These are phyloP conservation scores for Leishmania tropica DNA, from an alignment of 208 protist genomes.

Conservation along the genomic window DNA sequence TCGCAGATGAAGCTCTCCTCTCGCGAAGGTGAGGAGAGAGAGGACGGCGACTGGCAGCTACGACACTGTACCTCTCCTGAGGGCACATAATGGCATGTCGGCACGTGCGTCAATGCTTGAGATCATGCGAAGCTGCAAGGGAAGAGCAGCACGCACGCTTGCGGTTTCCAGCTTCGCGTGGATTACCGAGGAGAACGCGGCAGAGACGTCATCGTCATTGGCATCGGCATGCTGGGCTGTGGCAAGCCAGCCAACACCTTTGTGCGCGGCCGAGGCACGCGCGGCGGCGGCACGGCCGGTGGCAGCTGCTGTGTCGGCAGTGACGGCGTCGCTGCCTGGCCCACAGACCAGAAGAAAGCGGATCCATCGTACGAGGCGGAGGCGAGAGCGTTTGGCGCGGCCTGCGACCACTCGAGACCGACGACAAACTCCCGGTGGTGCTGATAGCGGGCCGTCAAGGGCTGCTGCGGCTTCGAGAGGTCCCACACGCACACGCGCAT, in stretches of 20 bases:
- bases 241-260: constrained; percentile 73
- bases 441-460: constrained; percentile 79
- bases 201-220: constrained; percentile 28
- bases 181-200: constrained; percentile 44
- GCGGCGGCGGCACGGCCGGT: constrained; percentile 76
- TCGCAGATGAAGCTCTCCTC: neutral
- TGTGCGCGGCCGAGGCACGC: constrained; percentile 55
- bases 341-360: constrained; percentile 67
- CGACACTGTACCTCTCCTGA: neutral
- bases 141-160: neutral
- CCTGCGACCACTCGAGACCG: constrained; percentile 85
- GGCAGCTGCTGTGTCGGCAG: constrained; percentile 49
- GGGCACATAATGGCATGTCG: neutral
- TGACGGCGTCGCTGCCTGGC: constrained; percentile 64
- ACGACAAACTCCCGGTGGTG: constrained; percentile 92
- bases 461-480: constrained; percentile 76
- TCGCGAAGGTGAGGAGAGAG: neutral
- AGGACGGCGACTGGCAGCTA: neutral
- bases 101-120: too few species aligned
- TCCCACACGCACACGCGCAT: constrained; percentile 91
- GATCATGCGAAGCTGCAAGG: neutral
- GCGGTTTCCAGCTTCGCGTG: neutral
- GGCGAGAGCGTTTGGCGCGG: constrained; percentile 60
- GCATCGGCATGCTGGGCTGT: constrained; percentile 43
- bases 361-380: constrained; percentile 78